Percentiles rank a stretch among this genome's conserved stretches.
phyloP scores from a whole-genome alignment of 371 early-diverging fungal genomes.

The Lichtheimia hyalospora region DNA sequence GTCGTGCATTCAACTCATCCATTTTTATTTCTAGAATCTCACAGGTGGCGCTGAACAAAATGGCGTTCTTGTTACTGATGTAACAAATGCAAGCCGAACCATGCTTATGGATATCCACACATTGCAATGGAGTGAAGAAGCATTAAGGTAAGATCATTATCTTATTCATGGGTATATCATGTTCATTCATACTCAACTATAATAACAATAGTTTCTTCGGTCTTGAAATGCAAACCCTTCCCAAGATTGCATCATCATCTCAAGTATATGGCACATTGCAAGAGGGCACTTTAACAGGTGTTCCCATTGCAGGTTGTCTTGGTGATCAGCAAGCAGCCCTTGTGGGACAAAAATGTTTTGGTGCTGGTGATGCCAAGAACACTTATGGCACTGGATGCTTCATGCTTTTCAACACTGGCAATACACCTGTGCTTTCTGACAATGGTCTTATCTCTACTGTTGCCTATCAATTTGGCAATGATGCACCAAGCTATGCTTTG shows the following conservation, averaged over 20 bases:
- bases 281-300: slow-evolving; percentile 55
- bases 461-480: slow-evolving; percentile 82
- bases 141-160: slow-evolving; percentile 50
- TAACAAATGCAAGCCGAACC: slow-evolving; percentile 92
- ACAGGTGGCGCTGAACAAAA: slow-evolving; percentile 71
- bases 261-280: slow-evolving; percentile 73
- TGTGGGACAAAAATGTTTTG: slow-evolving; percentile 91
- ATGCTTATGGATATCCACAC: slow-evolving; percentile 89
- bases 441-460: slow-evolving; percentile 91
- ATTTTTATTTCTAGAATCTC: slow-evolving; percentile 61
- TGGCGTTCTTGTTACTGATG: slow-evolving; percentile 84
- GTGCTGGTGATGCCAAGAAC: slow-evolving; percentile 88
- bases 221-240: slow-evolving; percentile 59
- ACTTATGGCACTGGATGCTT: slow-evolving; percentile 96
- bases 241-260: slow-evolving; percentile 81
- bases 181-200: not conserved
- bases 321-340: slow-evolving; percentile 97
- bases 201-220: slow-evolving; percentile 66
- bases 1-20: not conserved
- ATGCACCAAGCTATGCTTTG: slow-evolving; percentile 77
- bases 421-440: slow-evolving; percentile 70
- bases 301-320: slow-evolving; percentile 80
- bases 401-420: slow-evolving; percentile 94
- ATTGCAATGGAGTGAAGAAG: slow-evolving; percentile 78
- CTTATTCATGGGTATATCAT: not conserved